Conservation (phyloP, 768 basidiomycete genomes). For the Phanerochaete sordida region DNA sequence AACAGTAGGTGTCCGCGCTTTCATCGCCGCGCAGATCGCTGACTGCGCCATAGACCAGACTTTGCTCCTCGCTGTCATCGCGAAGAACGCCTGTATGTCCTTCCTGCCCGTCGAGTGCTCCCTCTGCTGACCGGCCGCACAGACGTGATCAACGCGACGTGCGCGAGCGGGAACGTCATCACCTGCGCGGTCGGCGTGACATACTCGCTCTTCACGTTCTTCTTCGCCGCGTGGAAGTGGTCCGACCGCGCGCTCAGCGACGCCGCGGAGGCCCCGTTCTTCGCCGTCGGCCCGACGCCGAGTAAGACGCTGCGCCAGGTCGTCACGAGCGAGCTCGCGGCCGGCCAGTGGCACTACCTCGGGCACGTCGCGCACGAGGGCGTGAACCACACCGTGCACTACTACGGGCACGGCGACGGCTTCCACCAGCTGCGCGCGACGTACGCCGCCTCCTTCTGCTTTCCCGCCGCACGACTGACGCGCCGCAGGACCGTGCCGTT, state of each 20-base stretch:
- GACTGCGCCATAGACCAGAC: not conserved
- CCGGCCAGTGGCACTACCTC: not conserved
- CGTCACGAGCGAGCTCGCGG: not conserved
- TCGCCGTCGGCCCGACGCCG: not conserved
- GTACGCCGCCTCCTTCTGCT: not conserved
- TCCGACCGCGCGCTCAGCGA: not conserved
- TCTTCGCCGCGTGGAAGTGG: not conserved
- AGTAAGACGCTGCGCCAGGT: not conserved
- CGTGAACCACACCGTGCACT: not conserved
- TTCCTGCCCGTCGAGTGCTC: too few relatives aligned
- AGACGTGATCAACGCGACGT: not conserved
- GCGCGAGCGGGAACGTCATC: not conserved
- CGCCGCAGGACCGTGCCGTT: not conserved
- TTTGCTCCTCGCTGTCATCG: not conserved
- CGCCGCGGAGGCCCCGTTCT: not conserved
- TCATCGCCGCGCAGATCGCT: too few relatives aligned
- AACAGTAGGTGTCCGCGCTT: not conserved
- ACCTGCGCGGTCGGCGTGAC: not conserved
- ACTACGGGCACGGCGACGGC: not conserved
- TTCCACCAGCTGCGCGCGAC: not conserved
- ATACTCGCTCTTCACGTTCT: not conserved
- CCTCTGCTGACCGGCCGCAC: too few relatives aligned
- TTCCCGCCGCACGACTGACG: not conserved
- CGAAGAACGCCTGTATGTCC: not conserved
- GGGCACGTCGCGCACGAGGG: not conserved